These are phyloP conservation scores for Psidium guajava DNA, from an alignment of 345 rosid species.

Conservation along the genomic window DNA sequence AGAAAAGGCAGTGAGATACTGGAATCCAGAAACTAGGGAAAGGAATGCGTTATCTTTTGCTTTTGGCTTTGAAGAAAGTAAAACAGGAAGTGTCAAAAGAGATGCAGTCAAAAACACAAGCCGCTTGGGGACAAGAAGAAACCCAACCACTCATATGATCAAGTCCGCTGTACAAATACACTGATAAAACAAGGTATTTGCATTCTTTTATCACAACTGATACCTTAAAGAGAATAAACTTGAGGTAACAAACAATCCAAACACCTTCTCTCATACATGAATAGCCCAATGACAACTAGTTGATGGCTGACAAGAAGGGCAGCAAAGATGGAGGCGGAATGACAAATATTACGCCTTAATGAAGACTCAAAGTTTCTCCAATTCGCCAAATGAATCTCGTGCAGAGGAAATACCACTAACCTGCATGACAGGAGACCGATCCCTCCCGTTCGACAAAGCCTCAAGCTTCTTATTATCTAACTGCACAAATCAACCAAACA, in stretches of 20 bases:
- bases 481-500: constrained; percentile 21
- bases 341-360: not conserved
- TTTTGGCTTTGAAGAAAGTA: not conserved
- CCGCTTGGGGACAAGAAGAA: not conserved
- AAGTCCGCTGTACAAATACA: not conserved
- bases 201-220: not conserved
- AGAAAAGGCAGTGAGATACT: not conserved
- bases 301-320: not conserved
- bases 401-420: constrained; percentile 23
- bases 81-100: not conserved
- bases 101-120: not conserved
- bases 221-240: not conserved
- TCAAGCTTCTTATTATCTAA: constrained; percentile 81
- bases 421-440: constrained; percentile 65
- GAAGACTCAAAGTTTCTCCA: not conserved
- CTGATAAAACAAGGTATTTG: not conserved
- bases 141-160: not conserved
- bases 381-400: not conserved
- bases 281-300: not conserved
- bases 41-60: rapidly evolving
- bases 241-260: not conserved
- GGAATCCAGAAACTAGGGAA: not conserved
- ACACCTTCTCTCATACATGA: not conserved
- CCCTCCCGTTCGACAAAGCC: constrained; percentile 54
- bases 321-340: not conserved